Conservation (phyloP, 2,329 filamentous ascomycete genomes). For the Exophiala sideris region DNA sequence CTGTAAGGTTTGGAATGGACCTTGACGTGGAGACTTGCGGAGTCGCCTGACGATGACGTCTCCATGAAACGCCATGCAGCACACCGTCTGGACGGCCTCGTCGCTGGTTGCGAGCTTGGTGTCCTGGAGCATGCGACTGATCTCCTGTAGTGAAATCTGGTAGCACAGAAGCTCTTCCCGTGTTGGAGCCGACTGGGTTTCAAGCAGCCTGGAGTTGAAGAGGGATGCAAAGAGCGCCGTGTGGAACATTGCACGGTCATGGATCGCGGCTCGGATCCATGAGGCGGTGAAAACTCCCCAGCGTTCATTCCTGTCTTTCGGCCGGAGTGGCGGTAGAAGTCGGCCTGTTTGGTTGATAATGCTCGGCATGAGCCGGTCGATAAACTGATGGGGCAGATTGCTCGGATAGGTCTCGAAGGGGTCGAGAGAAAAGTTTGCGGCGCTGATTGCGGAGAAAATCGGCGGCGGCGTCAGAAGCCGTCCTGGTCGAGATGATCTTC, state of each 20-base stretch:
- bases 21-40: background rate
- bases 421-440: background rate
- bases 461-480: background rate
- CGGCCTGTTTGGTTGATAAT: background rate
- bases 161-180: background rate
- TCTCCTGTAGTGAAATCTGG: background rate
- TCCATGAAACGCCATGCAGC: background rate
- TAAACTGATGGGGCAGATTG: background rate
- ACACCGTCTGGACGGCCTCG: background rate
- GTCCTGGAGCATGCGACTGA: background rate
- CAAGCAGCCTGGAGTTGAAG: background rate
- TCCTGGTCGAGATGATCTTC: background rate
- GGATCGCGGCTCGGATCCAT: background rate
- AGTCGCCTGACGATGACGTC: background rate
- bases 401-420: background rate
- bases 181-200: background rate
- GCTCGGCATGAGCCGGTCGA: background rate
- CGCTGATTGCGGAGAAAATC: background rate
- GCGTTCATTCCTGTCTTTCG: background rate
- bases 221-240: background rate
- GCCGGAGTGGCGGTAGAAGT: background rate
- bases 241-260: background rate
- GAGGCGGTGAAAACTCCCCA: background rate
- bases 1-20: background rate
- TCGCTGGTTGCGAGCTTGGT: background rate